Evolutionary conservation across 805 yeast genomes (phyloP).

Genomic region (Pichia paraexigua): DNA sequence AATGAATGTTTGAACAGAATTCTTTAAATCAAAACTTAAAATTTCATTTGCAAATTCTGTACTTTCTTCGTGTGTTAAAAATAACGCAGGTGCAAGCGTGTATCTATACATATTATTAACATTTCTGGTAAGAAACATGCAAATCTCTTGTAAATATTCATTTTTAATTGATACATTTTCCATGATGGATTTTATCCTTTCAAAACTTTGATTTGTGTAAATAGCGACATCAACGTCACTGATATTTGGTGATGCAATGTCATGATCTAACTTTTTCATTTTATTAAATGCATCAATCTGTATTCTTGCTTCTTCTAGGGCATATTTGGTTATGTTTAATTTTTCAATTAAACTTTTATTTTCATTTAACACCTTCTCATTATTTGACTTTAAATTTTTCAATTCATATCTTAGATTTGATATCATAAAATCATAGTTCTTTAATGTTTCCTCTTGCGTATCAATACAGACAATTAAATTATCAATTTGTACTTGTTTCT

Average conservation of each 20-base stretch:
- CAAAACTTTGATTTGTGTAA: neutral
- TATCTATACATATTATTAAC: conserved; percentile 1
- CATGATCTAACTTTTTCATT: neutral
- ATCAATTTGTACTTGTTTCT: neutral
- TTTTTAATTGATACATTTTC: neutral
- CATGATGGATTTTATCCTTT: neutral
- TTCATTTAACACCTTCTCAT: neutral
- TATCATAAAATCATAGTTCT: neutral
- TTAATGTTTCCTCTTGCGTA: neutral
- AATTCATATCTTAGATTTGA: neutral
- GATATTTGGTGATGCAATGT: neutral
- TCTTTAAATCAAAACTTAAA: neutral
- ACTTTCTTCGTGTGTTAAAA: neutral
- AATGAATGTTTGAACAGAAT: neutral
- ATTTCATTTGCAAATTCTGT: neutral
- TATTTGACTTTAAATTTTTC: neutral
- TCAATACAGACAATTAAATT: neutral
- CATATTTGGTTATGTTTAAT: neutral
- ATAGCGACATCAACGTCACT: neutral
- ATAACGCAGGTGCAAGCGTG: conserved; percentile 5
- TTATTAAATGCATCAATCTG: neutral
- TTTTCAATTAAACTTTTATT: neutral
- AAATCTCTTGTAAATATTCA: neutral
- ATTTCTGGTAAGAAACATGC: neutral
- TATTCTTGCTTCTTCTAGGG: neutral